phyloP scores from a whole-genome alignment of 176 grass and related monocot species.

The Aegilops sharonensis region DNA sequence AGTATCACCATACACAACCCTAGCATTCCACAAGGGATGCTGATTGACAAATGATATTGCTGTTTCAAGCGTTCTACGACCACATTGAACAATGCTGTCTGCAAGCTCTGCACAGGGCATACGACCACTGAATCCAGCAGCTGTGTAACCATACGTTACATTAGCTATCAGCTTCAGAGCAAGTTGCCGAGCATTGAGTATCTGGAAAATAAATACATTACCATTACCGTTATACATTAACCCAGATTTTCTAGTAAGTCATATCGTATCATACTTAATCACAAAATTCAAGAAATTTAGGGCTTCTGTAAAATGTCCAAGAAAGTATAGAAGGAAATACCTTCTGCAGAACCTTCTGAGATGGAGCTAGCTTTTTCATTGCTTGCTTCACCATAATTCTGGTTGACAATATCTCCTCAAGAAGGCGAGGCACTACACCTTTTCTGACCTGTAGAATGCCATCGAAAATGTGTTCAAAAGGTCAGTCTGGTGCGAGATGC shows the following conservation, averaged over 20 bases:
- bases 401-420: conserved; percentile 91
- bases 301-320: background rate
- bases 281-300: conserved; percentile 13
- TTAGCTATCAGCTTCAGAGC: conserved; percentile 97
- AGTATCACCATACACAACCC: conserved; percentile 98
- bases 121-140: conserved; percentile 92
- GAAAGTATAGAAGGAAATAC: conserved; percentile 42
- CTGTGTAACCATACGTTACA: conserved; percentile 96
- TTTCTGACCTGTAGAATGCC: conserved; percentile 69
- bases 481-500: background rate
- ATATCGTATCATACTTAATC: conserved; percentile 9
- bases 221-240: background rate
- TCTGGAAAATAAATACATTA: conserved; percentile 48
- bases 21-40: conserved; percentile 81
- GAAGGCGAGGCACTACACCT: conserved; percentile 79
- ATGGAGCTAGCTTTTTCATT: conserved; percentile 81
- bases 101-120: conserved; percentile 98
- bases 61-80: conserved; percentile 92
- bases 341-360: conserved; percentile 79
- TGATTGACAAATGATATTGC: conserved; percentile 86
- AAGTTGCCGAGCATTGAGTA: conserved; percentile 96
- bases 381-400: conserved; percentile 95
- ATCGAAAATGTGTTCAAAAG: conserved; percentile 31
- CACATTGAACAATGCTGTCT: conserved; percentile 98
- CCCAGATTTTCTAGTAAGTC: background rate